Conservation (phyloP, 2,329 filamentous ascomycete genomes). For the Akanthomyces lecanii region DNA sequence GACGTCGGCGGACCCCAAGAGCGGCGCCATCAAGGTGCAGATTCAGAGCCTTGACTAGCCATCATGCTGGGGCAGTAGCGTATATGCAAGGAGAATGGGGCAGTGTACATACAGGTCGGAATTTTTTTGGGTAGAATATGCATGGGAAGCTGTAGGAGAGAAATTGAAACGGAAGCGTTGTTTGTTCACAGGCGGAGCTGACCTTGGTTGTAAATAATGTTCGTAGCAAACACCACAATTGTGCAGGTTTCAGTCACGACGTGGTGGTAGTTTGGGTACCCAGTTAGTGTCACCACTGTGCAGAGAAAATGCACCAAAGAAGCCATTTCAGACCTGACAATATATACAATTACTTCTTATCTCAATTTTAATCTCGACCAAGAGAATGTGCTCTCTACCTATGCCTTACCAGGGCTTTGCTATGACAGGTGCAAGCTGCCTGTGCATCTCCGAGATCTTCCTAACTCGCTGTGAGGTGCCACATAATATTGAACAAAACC, state of each 20-base stretch:
- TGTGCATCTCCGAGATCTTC: too few relatives aligned
- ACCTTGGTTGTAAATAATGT: neutral
- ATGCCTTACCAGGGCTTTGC: too few relatives aligned
- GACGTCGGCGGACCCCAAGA: conserved; percentile 81
- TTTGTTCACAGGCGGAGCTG: neutral
- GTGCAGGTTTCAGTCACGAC: neutral
- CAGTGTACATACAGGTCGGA: neutral
- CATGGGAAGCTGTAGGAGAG: neutral
- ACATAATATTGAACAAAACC: too few relatives aligned
- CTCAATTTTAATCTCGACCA: too few relatives aligned
- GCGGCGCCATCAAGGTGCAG: conserved; percentile 95
- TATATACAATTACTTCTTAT: too few relatives aligned
- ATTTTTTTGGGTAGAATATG: neutral
- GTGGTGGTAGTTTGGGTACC: neutral
- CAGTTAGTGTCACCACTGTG: too few relatives aligned
- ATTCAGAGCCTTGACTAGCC: conserved; percentile 66
- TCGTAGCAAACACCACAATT: neutral
- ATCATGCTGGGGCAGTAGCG: neutral
- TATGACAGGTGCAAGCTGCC: too few relatives aligned
- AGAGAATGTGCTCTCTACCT: too few relatives aligned
- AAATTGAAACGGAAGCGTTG: neutral
- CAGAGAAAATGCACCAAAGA: too few relatives aligned
- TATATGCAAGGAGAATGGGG: neutral
- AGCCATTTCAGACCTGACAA: too few relatives aligned
- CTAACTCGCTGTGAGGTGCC: too few relatives aligned